Base-by-base conservation (phyloP, 441 rosid species). In the Populus hybrid region DNA sequence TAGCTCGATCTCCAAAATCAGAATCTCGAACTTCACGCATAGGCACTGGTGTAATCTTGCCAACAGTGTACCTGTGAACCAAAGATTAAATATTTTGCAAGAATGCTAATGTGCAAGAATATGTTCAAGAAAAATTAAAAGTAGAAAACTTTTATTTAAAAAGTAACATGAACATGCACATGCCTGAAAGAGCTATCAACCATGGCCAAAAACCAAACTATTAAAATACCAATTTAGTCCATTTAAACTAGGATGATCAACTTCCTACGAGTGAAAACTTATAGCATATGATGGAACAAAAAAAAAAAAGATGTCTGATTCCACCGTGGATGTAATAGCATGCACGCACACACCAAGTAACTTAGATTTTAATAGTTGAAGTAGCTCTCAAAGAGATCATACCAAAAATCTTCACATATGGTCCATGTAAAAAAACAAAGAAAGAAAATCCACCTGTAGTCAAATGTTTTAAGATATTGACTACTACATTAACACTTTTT, bases 41-140 rank as follows among this genome's bases (percentile, higher is more conserved):
- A 42, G 95, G 98, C 76, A 93, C 97, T 35, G 99, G 98, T 28
- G 97, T 94, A 81, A 94, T 94, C 90, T 96, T 96, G 35, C 99
- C 97, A 81, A 93, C 97, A 70, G 98, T 94, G 72, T 96, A 96
- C 89, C 99, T 95, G 94, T 74, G 81, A 85, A 80, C 88, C 90
- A 92, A 83, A 85, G 87, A 86, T 65, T 28, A 81, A 79, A 30
- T 76, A 74, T 77, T 80, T 82, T 54, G 75, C 54, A 77, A 36
- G 57, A 14, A 70, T 18, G 73, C 74, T 50, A 65, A 80, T 54
- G 74, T 69, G 63, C 70, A 23, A 75, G 23, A 63, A 67, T 35
- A 59, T 46, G 64, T 26, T 12, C n/a, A 12, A 34, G 40, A 28
- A 50, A 42, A 10, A 11, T 42, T 40, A 75, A 81, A 66, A n/a